Percentiles rank a stretch among this genome's conserved stretches.
Conservation (phyloP, 495 filamentous ascomycete genomes). For the Aspergillus cavernicola region DNA sequence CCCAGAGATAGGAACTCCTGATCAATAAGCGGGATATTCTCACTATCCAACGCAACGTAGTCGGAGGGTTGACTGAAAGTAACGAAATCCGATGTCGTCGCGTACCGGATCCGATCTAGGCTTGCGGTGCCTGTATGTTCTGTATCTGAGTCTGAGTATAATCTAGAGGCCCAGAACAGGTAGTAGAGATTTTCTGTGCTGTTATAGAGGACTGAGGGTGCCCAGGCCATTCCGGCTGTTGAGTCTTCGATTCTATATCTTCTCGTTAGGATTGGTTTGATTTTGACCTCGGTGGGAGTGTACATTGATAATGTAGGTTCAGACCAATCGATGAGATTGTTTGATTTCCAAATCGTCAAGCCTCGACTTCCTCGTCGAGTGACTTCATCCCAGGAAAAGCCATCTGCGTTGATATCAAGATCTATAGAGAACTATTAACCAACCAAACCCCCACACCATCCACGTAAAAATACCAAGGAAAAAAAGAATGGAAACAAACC, state of each 20-base stretch:
- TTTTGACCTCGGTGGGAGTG: neutral
- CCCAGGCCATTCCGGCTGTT: slow-evolving; percentile 12
- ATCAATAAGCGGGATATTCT: slow-evolving; percentile 11
- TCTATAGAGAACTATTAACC: neutral
- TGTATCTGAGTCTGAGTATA: neutral
- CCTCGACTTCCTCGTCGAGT: slow-evolving; percentile 3
- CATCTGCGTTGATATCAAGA: slow-evolving; percentile 12
- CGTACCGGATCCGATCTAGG: slow-evolving; percentile 12
- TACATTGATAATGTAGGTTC: slow-evolving; percentile 8
- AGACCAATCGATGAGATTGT: slow-evolving; percentile 11
- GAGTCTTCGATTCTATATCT: slow-evolving; percentile 4
- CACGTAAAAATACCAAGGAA: no score
- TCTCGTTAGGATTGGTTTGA: neutral
- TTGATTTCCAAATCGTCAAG: neutral
- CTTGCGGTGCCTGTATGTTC: slow-evolving; percentile 2
- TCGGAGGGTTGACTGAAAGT: slow-evolving; percentile 6
- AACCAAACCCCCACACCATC: no score
- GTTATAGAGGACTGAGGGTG: slow-evolving; percentile 10
- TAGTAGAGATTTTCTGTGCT: slow-evolving; percentile 6
- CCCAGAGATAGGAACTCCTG: slow-evolving; percentile 11
- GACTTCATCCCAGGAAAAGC: slow-evolving; percentile 13
- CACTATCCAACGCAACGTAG: slow-evolving; percentile 8
- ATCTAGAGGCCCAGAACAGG: slow-evolving; percentile 9
- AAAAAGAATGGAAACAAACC: neutral
- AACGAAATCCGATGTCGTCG: slow-evolving; percentile 8